A percentile compares a stretch with the other conserved stretches of the same genome.
Conservation (phyloP, 78 protist genomes). For the Bigelowiella natans region DNA sequence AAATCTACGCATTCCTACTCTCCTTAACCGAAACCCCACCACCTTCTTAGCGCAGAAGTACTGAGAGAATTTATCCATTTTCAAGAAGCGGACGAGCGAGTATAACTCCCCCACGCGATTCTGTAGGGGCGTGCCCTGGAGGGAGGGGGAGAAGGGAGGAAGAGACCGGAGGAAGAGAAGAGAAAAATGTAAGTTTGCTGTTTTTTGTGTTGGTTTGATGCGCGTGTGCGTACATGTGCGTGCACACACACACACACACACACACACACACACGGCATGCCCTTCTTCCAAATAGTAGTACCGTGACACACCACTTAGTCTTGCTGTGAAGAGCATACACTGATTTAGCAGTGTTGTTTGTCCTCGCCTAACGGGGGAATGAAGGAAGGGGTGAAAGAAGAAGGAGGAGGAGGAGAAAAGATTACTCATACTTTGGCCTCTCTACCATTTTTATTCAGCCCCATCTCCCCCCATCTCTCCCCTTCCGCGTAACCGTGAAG, state of each 20-base stretch:
- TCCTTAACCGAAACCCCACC: not conserved
- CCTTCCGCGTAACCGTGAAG: too few relatives aligned
- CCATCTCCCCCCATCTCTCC: too few relatives aligned
- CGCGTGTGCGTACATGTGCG: too few relatives aligned
- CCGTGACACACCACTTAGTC: not conserved
- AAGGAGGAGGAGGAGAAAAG: not conserved
- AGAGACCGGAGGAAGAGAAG: too few relatives aligned
- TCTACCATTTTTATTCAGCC: too few relatives aligned
- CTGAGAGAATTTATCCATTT: not conserved
- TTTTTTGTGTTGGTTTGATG: too few relatives aligned
- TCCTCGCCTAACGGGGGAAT: not conserved
- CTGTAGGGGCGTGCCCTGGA: not conserved
- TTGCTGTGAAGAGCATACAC: constrained; percentile 4
- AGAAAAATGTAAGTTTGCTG: too few relatives aligned
- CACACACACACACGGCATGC: not conserved
- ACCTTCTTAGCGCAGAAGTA: not conserved
- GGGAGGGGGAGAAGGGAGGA: too few relatives aligned
- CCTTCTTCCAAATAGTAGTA: too few relatives aligned
- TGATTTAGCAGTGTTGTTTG: not conserved
- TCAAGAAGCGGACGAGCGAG: constrained; percentile 12
- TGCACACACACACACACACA: not conserved
- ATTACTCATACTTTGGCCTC: too few relatives aligned
- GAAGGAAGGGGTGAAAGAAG: not conserved
- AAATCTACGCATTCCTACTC: not conserved
- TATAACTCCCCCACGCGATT: not conserved